A percentile compares a stretch with the other conserved stretches of the same genome.
phyloP scores from a whole-genome alignment of 208 protist species.

The Crithidia expoeki region DNA sequence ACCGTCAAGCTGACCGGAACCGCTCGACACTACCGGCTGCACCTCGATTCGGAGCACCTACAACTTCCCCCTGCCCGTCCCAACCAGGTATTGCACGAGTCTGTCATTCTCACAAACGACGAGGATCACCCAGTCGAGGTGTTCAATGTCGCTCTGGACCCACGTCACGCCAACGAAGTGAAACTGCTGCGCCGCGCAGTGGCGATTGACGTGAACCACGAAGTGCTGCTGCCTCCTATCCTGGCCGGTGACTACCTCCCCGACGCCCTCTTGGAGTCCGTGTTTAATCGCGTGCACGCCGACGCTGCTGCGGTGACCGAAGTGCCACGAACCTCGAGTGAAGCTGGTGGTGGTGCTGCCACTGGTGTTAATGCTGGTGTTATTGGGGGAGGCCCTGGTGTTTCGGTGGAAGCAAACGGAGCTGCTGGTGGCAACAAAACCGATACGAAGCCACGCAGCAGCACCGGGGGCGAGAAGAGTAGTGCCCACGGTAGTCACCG shows the following conservation, averaged over 20 bases:
- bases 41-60: conserved; percentile 53
- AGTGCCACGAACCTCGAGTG: neutral
- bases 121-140: conserved; percentile 89
- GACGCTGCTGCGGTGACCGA: conserved; percentile 21
- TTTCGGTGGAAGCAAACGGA: neutral
- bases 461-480: neutral
- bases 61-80: conserved; percentile 78
- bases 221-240: conserved; percentile 74
- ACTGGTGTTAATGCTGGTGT: neutral
- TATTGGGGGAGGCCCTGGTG: neutral
- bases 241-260: conserved; percentile 68
- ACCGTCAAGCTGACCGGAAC: conserved; percentile 55
- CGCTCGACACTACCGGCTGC: conserved; percentile 41
- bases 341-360: neutral
- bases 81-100: conserved; percentile 55
- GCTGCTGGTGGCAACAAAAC: neutral
- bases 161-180: conserved; percentile 63
- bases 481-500: conserved; percentile 10
- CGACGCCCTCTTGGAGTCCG: conserved; percentile 63
- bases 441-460: conserved; percentile 2
- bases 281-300: conserved; percentile 53
- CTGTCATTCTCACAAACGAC: conserved; percentile 86
- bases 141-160: conserved; percentile 86
- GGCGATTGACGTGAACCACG: conserved; percentile 24
- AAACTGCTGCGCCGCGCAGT: conserved; percentile 60